phyloP scores from a whole-genome alignment of 495 filamentous ascomycete species.

The Aspergillus indologenus region DNA sequence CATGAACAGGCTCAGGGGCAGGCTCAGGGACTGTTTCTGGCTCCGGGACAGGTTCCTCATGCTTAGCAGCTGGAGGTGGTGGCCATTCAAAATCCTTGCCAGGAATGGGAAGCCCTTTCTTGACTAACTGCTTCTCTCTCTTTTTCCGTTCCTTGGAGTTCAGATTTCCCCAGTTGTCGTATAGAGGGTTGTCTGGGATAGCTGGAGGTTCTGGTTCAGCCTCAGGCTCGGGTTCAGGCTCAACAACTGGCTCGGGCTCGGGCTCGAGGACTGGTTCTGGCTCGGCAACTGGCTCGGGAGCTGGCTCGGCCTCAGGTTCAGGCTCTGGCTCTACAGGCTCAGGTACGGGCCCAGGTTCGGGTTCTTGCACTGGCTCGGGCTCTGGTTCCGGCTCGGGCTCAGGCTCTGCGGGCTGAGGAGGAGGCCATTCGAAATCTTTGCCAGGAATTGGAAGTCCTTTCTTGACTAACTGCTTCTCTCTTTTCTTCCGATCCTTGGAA shows the following conservation, averaged over 20 bases:
- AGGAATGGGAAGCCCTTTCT: constrained; percentile 36
- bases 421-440: constrained; percentile 32
- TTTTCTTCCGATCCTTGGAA: constrained; percentile 40
- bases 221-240: constrained; percentile 24
- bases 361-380: constrained; percentile 20
- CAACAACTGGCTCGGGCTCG: constrained; percentile 28
- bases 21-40: constrained; percentile 20
- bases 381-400: constrained; percentile 17
- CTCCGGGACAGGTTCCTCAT: constrained; percentile 10
- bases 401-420: constrained; percentile 7
- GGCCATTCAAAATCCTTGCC: constrained; percentile 36
- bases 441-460: constrained; percentile 39
- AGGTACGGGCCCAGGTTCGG: constrained; percentile 9
- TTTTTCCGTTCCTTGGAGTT: constrained; percentile 40
- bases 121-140: constrained; percentile 34
- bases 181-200: constrained; percentile 36
- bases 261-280: constrained; percentile 29
- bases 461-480: constrained; percentile 33
- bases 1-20: constrained; percentile 7
- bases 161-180: constrained; percentile 34
- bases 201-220: constrained; percentile 27
- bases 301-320: background rate
- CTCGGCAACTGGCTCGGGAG: constrained; percentile 14
- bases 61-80: constrained; percentile 9
- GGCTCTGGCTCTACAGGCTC: constrained; percentile 10